Evolutionary conservation across 345 rosid species (phyloP), one percentile per base, ranked within the genome.

Genomic region (Conringia planisiliqua): DNA sequence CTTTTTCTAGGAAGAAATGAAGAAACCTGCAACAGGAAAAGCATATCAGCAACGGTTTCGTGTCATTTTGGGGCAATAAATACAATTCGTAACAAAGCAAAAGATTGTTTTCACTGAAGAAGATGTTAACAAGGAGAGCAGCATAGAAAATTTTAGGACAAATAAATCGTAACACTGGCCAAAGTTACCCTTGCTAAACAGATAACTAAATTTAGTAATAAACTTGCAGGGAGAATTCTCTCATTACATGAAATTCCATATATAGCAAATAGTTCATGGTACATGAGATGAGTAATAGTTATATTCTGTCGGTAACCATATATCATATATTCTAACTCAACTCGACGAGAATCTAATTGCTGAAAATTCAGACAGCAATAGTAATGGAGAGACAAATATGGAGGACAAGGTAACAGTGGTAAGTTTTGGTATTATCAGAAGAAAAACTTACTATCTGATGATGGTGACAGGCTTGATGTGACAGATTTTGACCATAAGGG

Each of bases 391-490:
- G 44, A 68, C 63, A 68, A 50, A 47, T 22, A 67, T 60, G 63
- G 69, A 60, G 35, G 48, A 61, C 68, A 71, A 64, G 22, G 63
- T 70, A 70, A 70, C 35, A 63, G 26, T 13, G 40, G 76, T n/a
- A 65, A 46, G 10, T 63, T 70, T 76, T 56, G 80, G 68, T 56
- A 38, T 64, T 46, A 57, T 38, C 72, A 56, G 47, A 77, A 57
- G 4, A 66, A 68, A 16, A 58, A 40, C 72, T 58, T 78, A 71
- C 77, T 65, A 39, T 16, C 24, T 50, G 62, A n/a, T 58, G 64
- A 71, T 78, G 72, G 68, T 48, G 77, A 78, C 68, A 39, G 20
- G 63, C 50, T 65, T 65, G 73, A 77, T 39, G 63, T 71, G 81
- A 71, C 62, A 60, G 48, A 59, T 20, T 48, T 66, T 66, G 77